A percentile compares a stretch with the other conserved stretches of the same genome.
These are phyloP conservation scores for Sporodiniella umbellata DNA, from an alignment of 371 early-diverging fungal species.

Conservation along the genomic window DNA sequence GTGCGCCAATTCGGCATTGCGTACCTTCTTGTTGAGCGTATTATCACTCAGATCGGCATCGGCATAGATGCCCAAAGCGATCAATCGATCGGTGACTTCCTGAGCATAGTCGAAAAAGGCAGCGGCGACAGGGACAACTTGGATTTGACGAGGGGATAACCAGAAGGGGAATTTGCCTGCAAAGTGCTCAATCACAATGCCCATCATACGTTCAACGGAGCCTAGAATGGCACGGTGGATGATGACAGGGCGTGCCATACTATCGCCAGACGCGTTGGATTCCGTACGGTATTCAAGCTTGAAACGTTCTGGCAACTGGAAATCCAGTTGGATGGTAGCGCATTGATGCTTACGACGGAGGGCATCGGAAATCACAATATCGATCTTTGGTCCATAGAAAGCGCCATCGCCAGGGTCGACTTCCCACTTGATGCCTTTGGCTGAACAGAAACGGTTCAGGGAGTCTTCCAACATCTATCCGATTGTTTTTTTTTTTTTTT, in stretches of 20 bases:
- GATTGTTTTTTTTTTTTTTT: too few species aligned
- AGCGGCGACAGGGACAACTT: conserved; percentile 82
- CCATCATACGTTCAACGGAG: conserved; percentile 93
- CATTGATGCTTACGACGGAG: conserved; percentile 94
- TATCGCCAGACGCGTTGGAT: conserved; percentile 41
- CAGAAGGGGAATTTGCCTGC: conserved; percentile 98
- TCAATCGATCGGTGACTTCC: conserved; percentile 38
- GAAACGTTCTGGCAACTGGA: conserved; percentile 91
- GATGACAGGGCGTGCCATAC: conserved; percentile 83
- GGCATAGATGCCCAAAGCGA: conserved; percentile 75
- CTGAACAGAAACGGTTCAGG: conserved; percentile 64
- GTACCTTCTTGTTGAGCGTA: conserved; percentile 97
- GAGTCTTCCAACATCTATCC: conserved; percentile 74
- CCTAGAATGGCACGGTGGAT: conserved; percentile 96
- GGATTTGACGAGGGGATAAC: conserved; percentile 96
- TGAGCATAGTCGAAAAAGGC: conserved; percentile 47
- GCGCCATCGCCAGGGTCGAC: conserved; percentile 99
- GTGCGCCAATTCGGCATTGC: conserved; percentile 84
- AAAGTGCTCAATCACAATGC: conserved; percentile 90
- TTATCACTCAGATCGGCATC: conserved; percentile 87
- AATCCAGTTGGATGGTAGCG: conserved; percentile 99
- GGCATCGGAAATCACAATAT: conserved; percentile 96
- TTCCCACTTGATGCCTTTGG: conserved; percentile 70
- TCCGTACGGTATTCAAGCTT: conserved; percentile 81
- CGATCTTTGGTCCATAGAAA: conserved; percentile 99